Evolutionary conservation across 257 asterid species (phyloP).

Genomic region (Ajuga chamaepitys): DNA sequence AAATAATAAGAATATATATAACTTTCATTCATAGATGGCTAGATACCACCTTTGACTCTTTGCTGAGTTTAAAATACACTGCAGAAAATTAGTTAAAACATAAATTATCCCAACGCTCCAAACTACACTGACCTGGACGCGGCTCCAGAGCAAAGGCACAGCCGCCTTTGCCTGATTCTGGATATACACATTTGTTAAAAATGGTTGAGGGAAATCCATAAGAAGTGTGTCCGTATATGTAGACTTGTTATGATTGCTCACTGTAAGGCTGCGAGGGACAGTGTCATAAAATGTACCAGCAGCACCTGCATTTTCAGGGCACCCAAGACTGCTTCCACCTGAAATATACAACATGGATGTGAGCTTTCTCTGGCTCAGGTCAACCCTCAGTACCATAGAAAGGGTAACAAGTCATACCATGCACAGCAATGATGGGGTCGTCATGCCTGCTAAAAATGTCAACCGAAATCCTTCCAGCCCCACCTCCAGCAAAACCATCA

Average conservation of each 20-base stretch:
- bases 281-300: conserved; percentile 96
- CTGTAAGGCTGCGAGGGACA: conserved; percentile 92
- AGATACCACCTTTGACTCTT: background rate
- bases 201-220: conserved; percentile 91
- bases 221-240: conserved; percentile 91
- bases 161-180: conserved; percentile 83
- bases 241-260: conserved; percentile 69
- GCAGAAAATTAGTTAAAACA: background rate
- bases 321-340: conserved; percentile 96
- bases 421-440: conserved; percentile 60
- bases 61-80: background rate
- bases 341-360: conserved; percentile 21
- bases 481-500: conserved; percentile 93
- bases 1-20: background rate
- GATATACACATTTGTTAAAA: conserved; percentile 78
- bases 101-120: conserved; percentile 1
- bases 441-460: conserved; percentile 96
- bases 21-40: background rate
- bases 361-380: conserved; percentile 18
- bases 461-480: conserved; percentile 93
- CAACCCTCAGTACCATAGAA: conserved; percentile 9
- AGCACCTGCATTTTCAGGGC: conserved; percentile 94
- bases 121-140: conserved; percentile 69
- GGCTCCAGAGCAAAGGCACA: conserved; percentile 98
- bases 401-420: conserved; percentile 49